Evolutionary conservation across 1,284 basidiomycete genomes (phyloP).

Genomic region (Gymnopus androsaceus): DNA sequence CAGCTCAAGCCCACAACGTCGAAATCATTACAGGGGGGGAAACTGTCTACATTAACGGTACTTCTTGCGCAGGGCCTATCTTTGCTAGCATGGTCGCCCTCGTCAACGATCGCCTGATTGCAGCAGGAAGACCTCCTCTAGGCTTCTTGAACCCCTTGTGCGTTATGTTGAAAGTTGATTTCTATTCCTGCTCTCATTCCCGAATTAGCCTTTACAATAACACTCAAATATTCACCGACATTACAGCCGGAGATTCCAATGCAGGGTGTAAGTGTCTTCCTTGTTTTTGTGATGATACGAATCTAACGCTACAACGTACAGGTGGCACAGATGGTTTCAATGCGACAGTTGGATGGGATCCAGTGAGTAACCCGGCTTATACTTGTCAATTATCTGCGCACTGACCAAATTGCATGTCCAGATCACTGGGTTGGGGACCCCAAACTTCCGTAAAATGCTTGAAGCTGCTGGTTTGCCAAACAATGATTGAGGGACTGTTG

Average conservation of each 20-base stretch:
- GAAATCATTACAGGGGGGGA: conserved; percentile 41
- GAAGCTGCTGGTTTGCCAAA: conserved; percentile 1
- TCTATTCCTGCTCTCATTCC: neutral
- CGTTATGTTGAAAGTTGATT: neutral
- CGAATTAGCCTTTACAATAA: conserved; percentile 10
- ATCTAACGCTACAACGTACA: neutral
- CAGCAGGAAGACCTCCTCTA: conserved; percentile 45
- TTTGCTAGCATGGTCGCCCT: conserved; percentile 60
- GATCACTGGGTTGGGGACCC: conserved; percentile 12
- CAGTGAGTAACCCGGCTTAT: neutral
- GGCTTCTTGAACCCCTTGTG: conserved; percentile 32
- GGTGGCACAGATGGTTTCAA: conserved; percentile 17
- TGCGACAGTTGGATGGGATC: conserved; percentile 13
- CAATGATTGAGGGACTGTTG: conserved; percentile 4
- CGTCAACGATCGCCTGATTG: conserved; percentile 63
- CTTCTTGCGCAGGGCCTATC: conserved; percentile 61
- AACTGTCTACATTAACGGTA: conserved; percentile 39
- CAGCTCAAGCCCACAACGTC: conserved; percentile 55
- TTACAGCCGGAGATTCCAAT: conserved; percentile 13
- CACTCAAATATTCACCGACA: conserved; percentile 17
- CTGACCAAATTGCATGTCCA: neutral
- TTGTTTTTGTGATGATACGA: too few species aligned
- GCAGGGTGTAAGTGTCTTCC: conserved; percentile 5
- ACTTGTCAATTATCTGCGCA: neutral
- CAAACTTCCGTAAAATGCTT: conserved; percentile 10